A percentile compares a stretch with the other conserved stretches of the same genome.
phyloP scores from a whole-genome alignment of 1,284 basidiomycete species.

The Ustilago sp. region DNA sequence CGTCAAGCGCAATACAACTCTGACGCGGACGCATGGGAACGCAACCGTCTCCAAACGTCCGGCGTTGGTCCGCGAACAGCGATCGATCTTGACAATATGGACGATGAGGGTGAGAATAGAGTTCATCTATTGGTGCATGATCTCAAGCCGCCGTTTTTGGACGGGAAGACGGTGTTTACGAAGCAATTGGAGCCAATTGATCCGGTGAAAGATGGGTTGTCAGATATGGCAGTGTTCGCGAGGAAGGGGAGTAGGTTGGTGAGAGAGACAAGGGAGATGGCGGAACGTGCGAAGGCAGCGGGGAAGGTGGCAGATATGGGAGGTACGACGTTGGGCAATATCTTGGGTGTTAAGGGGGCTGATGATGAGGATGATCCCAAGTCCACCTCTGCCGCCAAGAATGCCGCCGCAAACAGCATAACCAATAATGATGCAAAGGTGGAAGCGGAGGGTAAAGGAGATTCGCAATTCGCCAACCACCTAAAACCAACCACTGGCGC shows the following conservation, averaged over 20 bases:
- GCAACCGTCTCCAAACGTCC: constrained; percentile 94
- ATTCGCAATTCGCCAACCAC: constrained; percentile 95
- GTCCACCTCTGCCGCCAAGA: background rate
- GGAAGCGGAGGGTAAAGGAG: constrained; percentile 85
- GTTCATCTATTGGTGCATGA: constrained; percentile 98
- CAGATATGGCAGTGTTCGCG: constrained; percentile 93
- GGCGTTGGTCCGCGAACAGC: constrained; percentile 85
- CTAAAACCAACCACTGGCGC: constrained; percentile 77
- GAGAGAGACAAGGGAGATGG: constrained; percentile 93
- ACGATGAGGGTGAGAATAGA: constrained; percentile 88
- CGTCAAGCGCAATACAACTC: constrained; percentile 75
- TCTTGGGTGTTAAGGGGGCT: constrained; percentile 96
- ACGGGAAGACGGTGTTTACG: constrained; percentile 94
- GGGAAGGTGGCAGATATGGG: constrained; percentile 92
- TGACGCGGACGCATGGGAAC: constrained; percentile 98
- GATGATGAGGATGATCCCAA: constrained; percentile 73
- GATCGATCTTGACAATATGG: constrained; percentile 83
- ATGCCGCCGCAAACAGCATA: background rate
- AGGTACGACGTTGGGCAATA: constrained; percentile 92
- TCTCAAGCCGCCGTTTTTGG: constrained; percentile 96
- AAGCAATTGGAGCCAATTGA: constrained; percentile 97
- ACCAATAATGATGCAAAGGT: constrained; percentile 1
- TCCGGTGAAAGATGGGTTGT: constrained; percentile 91
- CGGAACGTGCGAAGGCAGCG: constrained; percentile 80
- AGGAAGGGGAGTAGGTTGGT: constrained; percentile 95